phyloP scores from a whole-genome alignment of 208 protist genomes.

The Leptomonas pyrrhocoris region DNA sequence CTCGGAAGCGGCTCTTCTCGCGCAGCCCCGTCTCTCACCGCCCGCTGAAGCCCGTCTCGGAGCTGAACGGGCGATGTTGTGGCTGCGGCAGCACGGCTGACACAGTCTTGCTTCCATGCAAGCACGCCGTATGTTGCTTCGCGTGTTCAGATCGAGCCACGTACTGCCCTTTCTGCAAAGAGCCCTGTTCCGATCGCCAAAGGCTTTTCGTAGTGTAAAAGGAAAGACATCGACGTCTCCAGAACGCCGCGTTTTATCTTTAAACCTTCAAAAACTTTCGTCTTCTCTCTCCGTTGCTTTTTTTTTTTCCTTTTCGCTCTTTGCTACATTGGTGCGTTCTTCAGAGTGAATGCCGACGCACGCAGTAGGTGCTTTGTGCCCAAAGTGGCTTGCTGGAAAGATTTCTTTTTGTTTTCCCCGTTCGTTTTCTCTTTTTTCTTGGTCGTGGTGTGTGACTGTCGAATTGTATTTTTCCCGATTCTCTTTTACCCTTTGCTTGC shows the following conservation, averaged over 20 bases:
- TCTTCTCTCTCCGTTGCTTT: neutral
- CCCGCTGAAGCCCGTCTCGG: constrained; percentile 34
- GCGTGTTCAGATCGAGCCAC: constrained; percentile 41
- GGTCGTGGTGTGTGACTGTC: no score
- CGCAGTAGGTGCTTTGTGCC: no score
- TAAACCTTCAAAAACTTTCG: neutral
- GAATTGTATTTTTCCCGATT: no score
- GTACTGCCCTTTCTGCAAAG: constrained; percentile 57
- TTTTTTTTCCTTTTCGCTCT: constrained; percentile 11
- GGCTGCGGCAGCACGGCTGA: constrained; percentile 50
- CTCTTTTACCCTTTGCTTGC: no score
- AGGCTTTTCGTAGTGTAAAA: constrained; percentile 39
- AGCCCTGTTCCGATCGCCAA: constrained; percentile 32
- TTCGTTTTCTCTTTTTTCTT: no score
- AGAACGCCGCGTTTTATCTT: constrained; percentile 5
- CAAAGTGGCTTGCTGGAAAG: no score
- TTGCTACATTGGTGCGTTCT: neutral
- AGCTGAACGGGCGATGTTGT: constrained; percentile 55
- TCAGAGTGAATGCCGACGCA: no score
- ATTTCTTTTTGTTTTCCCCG: no score
- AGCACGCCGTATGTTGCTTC: constrained; percentile 57
- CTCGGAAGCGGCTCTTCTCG: constrained; percentile 17
- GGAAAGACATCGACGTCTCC: neutral
- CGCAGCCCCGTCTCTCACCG: constrained; percentile 4
- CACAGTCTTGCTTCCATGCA: constrained; percentile 52